Conservation (phyloP, 192 early-diverging fungal genomes). For the Podila minutissima region DNA sequence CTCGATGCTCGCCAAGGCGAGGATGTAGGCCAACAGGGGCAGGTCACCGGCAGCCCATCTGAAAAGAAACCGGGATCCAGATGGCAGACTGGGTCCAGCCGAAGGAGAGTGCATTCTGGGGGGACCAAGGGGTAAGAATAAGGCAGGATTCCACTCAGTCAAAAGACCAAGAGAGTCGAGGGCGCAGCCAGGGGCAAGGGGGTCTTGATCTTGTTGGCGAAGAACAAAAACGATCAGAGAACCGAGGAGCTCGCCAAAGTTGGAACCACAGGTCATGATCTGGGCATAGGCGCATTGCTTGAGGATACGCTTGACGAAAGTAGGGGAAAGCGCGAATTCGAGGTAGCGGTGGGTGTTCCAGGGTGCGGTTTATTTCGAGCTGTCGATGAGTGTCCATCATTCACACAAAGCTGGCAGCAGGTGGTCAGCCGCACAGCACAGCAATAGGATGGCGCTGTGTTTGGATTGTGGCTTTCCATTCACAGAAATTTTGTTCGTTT, state of each 20-base stretch:
- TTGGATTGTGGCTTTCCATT: no score
- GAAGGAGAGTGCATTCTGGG: conserved; percentile 16
- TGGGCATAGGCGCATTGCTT: conserved; percentile 51
- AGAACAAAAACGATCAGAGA: conserved; percentile 59
- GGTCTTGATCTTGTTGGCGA: conserved; percentile 58
- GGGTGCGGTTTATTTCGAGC: no score
- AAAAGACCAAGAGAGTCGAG: conserved; percentile 58
- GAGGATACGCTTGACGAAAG: conserved; percentile 59
- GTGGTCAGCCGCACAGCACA: no score
- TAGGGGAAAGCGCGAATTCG: conserved; percentile 58
- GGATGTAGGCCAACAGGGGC: conserved; percentile 60
- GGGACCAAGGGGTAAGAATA: conserved; percentile 18
- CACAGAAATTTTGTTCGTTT: no score
- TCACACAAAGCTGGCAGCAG: no score
- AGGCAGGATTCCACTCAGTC: conserved; percentile 48
- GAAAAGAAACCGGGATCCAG: conserved; percentile 58
- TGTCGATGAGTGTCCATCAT: no score
- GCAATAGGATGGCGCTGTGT: neutral
- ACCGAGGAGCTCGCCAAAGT: conserved; percentile 68
- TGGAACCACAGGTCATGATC: conserved; percentile 65
- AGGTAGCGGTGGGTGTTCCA: conserved; percentile 67
- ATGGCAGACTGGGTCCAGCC: conserved; percentile 60
- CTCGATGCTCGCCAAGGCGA: conserved; percentile 40
- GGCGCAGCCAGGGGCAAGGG: conserved; percentile 65
- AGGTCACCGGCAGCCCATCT: conserved; percentile 71